Evolutionary conservation across 495 filamentous ascomycete species (phyloP), one percentile per base, ranked within the genome.

Genomic region (Penicillium canariense): DNA sequence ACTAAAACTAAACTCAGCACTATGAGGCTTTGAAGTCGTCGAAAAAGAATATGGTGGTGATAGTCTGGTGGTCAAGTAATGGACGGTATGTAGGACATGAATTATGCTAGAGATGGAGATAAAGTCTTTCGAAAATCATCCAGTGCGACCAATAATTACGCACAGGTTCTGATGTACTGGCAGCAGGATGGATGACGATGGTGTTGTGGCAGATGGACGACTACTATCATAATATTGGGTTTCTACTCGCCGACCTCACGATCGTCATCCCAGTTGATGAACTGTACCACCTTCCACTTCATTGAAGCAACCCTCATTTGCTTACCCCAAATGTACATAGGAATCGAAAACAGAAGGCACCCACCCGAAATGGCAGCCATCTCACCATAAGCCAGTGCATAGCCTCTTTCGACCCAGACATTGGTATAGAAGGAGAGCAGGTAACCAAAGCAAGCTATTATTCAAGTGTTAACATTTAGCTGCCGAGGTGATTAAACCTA

Each of bases 341-440:
- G 72, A 25, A 77, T 59, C 54, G 57, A 66, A 31, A 73, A 42
- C 1, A 77, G 25, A 12, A 81, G 52, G 32, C 76, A 53, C 3
- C 47, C 57, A 3, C 68, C 71, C 17, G 72, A 60, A 39, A 81
- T 78, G 34, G 71, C 73, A 4, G 77, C 80, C 78, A 82, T 81
- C 20, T 69, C 60, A 9, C 79, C 77, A 56, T 75, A 81, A 11
- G 78, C 76, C 52, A 71, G 63, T 8, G 65, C 32, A 47, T 82
- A 82, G 2, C 79, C 80, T 3, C 66, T 62, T n/a, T 66, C 63
- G 26, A 79, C 73, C 81, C 79, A 81, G 1, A 74, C 76, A 48
- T 81, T 84, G 20, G 78, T 82, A 60, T 81, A 82, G 48, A 82
- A 82, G 1, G 78, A 80, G 18, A 84, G 68, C 1, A 81, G 69